phyloP scores from a whole-genome alignment of 305 asterid genomes.

The Solanum hybrid region DNA sequence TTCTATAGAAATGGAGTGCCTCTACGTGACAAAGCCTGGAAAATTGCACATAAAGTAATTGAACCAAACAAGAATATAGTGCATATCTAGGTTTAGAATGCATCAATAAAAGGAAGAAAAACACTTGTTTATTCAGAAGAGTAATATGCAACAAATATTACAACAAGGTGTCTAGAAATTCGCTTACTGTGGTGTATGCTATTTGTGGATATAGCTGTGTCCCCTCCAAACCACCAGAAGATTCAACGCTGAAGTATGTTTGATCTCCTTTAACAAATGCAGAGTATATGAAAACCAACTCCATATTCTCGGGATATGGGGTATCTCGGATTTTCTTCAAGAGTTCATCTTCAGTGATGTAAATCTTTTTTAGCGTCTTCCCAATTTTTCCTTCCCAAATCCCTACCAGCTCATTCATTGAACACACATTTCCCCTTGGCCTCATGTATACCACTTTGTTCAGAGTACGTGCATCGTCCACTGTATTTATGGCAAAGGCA shows the following conservation, averaged over 20 bases:
- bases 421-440: constrained; percentile 66
- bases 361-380: constrained; percentile 43
- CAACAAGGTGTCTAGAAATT: constrained; percentile 45
- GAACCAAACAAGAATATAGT: neutral
- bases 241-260: constrained; percentile 46
- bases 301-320: constrained; percentile 73
- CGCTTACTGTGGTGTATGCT: constrained; percentile 61
- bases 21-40: neutral
- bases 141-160: constrained; percentile 14
- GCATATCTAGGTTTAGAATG: neutral
- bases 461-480: constrained; percentile 71
- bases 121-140: neutral
- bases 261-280: constrained; percentile 82
- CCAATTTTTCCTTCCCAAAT: constrained; percentile 76
- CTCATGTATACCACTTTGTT: constrained; percentile 58
- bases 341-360: constrained; percentile 50
- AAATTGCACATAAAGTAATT: neutral
- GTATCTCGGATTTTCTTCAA: constrained; percentile 55
- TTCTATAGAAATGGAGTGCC: neutral
- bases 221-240: constrained; percentile 62
- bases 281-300: constrained; percentile 71
- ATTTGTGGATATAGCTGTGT: constrained; percentile 56
- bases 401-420: constrained; percentile 69
- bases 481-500: constrained; percentile 65
- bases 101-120: neutral